Evolutionary conservation across 2,329 filamentous ascomycete species (phyloP).

Genomic region (Cladosporium phlei): DNA sequence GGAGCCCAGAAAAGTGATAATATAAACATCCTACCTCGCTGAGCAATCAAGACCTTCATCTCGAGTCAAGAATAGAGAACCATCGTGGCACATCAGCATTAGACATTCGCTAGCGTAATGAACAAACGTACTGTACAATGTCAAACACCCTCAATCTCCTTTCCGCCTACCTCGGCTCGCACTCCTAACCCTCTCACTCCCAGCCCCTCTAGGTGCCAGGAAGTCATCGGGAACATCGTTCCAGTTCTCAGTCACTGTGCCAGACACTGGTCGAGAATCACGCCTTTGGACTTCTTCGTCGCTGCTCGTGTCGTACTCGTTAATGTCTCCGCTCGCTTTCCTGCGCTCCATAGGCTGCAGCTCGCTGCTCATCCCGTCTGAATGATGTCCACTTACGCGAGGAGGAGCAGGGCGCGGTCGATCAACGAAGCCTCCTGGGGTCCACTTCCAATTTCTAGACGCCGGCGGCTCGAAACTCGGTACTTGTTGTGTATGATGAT

Average conservation of each 20-base stretch:
- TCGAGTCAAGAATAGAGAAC: too few species aligned
- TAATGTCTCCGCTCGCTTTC: slow-evolving; percentile 19
- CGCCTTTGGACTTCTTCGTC: slow-evolving; percentile 32
- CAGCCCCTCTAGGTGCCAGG: slow-evolving; percentile 25
- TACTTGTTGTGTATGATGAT: too few species aligned
- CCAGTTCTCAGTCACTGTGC: slow-evolving; percentile 38
- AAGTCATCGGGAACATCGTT: slow-evolving; percentile 48
- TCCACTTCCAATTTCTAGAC: slow-evolving; percentile 23
- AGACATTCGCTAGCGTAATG: not conserved
- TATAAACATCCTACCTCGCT: too few species aligned
- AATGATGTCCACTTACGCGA: slow-evolving; percentile 3
- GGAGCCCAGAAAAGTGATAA: too few species aligned
- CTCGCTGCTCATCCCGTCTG: slow-evolving; percentile 32
- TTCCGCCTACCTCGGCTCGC: slow-evolving; percentile 28
- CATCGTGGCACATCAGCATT: not conserved
- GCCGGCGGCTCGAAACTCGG: slow-evolving; percentile 11
- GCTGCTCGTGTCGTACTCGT: slow-evolving; percentile 27
- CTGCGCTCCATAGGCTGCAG: slow-evolving; percentile 38
- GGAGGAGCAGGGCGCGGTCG: slow-evolving; percentile 15
- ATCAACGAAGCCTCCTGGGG: slow-evolving; percentile 36
- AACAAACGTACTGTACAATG: slow-evolving; percentile 5
- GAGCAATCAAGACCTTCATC: too few species aligned
- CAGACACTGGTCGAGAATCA: not conserved
- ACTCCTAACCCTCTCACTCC: slow-evolving; percentile 22
- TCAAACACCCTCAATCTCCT: slow-evolving; percentile 23